These are phyloP conservation scores for Wallemia hederae DNA, from an alignment of 1,284 basidiomycete species.

Conservation along the genomic window DNA sequence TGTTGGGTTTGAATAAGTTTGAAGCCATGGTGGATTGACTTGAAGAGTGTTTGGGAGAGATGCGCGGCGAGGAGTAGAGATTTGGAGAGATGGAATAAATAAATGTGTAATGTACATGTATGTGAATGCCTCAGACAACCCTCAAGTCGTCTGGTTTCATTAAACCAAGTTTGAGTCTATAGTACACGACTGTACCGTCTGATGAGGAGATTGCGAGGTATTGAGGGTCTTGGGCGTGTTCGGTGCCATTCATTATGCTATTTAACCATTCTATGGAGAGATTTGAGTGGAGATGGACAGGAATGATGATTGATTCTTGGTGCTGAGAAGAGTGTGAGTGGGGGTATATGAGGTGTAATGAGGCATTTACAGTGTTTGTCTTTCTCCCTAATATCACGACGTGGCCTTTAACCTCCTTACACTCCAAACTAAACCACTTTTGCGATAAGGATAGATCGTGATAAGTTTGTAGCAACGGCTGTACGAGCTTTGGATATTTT, in stretches of 20 bases:
- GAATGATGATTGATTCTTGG: neutral
- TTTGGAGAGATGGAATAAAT: no score
- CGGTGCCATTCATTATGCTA: neutral
- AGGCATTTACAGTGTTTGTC: neutral
- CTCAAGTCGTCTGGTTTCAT: neutral
- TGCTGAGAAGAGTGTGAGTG: neutral
- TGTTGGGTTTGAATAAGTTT: constrained; percentile 7
- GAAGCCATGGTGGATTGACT: neutral
- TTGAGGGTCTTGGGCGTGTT: neutral
- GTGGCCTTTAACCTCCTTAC: neutral
- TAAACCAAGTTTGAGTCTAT: neutral
- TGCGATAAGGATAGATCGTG: neutral
- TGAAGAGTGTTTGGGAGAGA: neutral
- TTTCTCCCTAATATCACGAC: neutral
- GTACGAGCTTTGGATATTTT: neutral
- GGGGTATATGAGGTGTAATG: neutral
- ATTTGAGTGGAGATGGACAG: neutral
- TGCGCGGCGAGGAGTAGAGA: no score
- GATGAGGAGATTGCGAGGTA: neutral
- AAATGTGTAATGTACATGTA: neutral
- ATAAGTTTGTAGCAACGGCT: neutral
- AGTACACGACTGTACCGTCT: neutral
- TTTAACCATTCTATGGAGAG: neutral
- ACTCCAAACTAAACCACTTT: neutral
- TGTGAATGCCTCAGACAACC: neutral